phyloP scores from a whole-genome alignment of 805 yeast species.

The Candida ovalis region DNA sequence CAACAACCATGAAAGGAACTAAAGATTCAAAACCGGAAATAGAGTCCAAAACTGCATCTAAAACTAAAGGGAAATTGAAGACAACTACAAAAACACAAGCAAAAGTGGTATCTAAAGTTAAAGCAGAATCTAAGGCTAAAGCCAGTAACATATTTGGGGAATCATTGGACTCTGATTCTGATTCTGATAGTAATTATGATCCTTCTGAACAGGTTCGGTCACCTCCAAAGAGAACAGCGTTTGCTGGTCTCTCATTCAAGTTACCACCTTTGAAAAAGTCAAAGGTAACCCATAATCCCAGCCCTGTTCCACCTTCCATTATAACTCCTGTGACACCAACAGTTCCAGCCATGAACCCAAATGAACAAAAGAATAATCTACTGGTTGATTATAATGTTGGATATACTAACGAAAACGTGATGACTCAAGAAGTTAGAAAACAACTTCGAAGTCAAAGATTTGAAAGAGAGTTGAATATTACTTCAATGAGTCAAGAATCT shows the following conservation, averaged over 20 bases:
- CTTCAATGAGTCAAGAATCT: conserved; percentile 9
- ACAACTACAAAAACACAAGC: not conserved
- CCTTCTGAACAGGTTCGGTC: not conserved
- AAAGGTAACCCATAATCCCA: conserved; percentile 1
- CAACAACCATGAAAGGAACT: not conserved
- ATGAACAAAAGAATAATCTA: not conserved
- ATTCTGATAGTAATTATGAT: not conserved
- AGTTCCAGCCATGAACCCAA: not conserved
- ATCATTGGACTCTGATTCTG: conserved; percentile 5
- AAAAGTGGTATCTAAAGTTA: not conserved
- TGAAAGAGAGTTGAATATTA: conserved; percentile 30
- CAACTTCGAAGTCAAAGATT: conserved; percentile 48
- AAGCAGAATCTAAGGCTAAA: conserved; percentile 2
- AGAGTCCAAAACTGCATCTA: not conserved
- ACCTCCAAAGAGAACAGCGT: not conserved
- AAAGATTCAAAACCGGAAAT: not conserved
- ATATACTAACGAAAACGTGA: conserved; percentile 19
- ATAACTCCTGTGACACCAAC: not conserved
- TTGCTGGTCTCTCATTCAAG: conserved; percentile 2
- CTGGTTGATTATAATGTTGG: conserved; percentile 3
- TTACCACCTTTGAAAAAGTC: conserved; percentile 14
- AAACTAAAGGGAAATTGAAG: not conserved
- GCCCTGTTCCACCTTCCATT: not conserved
- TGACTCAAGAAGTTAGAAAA: conserved; percentile 31
- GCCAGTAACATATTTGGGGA: conserved; percentile 14